Evolutionary conservation across 2,329 filamentous ascomycete species (phyloP).

Genomic region (Colletotrichum chlorophyti): DNA sequence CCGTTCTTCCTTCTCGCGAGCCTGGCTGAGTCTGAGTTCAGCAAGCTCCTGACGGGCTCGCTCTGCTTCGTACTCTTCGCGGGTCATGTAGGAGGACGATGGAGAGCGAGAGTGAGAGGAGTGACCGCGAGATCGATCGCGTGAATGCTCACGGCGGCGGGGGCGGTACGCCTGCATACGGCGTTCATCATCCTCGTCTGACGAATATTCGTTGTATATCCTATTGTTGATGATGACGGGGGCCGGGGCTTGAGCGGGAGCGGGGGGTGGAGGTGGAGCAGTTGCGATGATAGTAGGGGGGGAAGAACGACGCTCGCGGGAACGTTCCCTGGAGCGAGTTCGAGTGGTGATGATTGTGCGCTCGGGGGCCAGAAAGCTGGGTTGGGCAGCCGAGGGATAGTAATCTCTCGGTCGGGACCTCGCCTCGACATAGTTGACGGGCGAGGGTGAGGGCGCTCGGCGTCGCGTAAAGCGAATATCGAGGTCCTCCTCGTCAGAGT

Average conservation of each 20-base stretch:
- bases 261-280: conserved; percentile 35
- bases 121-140: conserved; percentile 36
- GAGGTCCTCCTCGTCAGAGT: conserved; percentile 61
- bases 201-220: conserved; percentile 57
- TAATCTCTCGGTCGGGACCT: conserved; percentile 47
- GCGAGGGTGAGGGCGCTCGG: conserved; percentile 45
- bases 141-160: conserved; percentile 36
- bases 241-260: conserved; percentile 39
- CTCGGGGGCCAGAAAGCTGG: conserved; percentile 51
- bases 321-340: conserved; percentile 46
- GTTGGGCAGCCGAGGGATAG: conserved; percentile 45
- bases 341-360: conserved; percentile 53
- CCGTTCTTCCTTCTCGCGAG: conserved; percentile 49
- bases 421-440: conserved; percentile 54
- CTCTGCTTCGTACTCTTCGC: conserved; percentile 50
- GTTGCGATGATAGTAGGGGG: conserved; percentile 41
- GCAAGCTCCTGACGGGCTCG: conserved; percentile 51
- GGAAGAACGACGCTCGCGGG: conserved; percentile 53
- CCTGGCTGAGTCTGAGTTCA: conserved; percentile 48
- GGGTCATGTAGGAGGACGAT: conserved; percentile 46
- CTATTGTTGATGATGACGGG: conserved; percentile 66
- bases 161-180: conserved; percentile 38
- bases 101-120: conserved; percentile 40
- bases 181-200: conserved; percentile 46
- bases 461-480: conserved; percentile 55